Conservation (phyloP, 768 basidiomycete genomes). For the Leccinum disarticulatum region DNA sequence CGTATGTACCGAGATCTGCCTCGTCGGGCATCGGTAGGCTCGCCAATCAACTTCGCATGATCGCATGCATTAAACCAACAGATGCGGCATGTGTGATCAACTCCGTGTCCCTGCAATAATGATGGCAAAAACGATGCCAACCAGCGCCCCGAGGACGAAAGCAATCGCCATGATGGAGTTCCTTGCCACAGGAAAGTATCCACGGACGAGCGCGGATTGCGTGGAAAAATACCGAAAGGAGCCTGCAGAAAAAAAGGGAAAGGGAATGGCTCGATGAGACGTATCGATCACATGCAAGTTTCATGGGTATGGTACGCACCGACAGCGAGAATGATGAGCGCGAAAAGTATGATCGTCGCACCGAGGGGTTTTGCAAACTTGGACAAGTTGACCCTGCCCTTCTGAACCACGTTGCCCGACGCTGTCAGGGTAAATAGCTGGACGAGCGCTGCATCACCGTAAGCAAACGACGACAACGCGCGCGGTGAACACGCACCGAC, state of each 20-base stretch:
- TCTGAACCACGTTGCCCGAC: constrained; percentile 2
- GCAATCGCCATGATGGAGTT: constrained; percentile 43
- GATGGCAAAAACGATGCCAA: constrained; percentile 44
- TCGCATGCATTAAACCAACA: not conserved
- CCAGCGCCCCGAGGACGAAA: constrained; percentile 39
- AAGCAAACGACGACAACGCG: not conserved
- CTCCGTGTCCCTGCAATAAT: constrained; percentile 33
- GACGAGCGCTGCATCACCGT: constrained; percentile 42
- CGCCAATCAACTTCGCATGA: not conserved
- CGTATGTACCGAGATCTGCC: not conserved
- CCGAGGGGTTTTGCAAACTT: constrained; percentile 52
- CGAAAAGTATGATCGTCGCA: constrained; percentile 46
- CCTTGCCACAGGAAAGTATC: constrained; percentile 56
- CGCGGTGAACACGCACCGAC: constrained; percentile 45
- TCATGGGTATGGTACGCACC: constrained; percentile 34
- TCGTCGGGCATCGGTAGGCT: not conserved
- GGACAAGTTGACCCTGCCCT: constrained; percentile 9
- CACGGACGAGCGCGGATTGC: constrained; percentile 48
- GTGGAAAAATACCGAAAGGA: constrained; percentile 52
- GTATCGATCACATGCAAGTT: not conserved
- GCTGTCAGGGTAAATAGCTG: constrained; percentile 48
- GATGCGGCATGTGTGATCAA: not conserved
- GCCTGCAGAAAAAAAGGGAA: constrained; percentile 32
- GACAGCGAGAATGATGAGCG: constrained; percentile 46
- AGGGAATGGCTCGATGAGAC: not conserved